Conservation (phyloP, 2,329 filamentous ascomycete species). For the Colletotrichum aenigma region DNA sequence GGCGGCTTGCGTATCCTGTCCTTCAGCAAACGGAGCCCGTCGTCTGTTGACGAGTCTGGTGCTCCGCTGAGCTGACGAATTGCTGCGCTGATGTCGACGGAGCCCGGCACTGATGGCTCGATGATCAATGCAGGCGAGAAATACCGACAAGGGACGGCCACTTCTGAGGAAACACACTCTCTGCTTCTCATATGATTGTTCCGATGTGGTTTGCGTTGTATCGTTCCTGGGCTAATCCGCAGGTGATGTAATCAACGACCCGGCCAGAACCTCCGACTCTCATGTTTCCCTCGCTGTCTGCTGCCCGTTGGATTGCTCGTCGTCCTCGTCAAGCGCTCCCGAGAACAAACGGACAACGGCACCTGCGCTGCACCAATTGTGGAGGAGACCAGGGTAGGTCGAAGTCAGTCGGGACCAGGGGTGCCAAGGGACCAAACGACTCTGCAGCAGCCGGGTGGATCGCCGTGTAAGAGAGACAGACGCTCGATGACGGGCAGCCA, state of each 20-base stretch:
- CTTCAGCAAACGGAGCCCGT: not conserved
- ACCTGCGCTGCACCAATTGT: not conserved
- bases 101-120: not conserved
- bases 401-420: not conserved
- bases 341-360: not conserved
- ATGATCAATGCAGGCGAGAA: not conserved
- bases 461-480: slow-evolving; percentile 5
- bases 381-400: not conserved
- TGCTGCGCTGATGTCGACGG: not conserved
- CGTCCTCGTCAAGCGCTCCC: not conserved
- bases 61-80: not conserved
- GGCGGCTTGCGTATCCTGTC: not conserved
- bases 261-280: not conserved
- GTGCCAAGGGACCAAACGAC: not conserved
- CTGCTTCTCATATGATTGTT: not conserved
- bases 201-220: not conserved
- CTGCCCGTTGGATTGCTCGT: not conserved
- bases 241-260: not conserved
- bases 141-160: not conserved
- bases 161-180: not conserved
- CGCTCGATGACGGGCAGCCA: slow-evolving; percentile 5
- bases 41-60: not conserved
- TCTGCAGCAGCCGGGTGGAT: slow-evolving; percentile 17
- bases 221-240: not conserved
- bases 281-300: not conserved